A percentile compares a stretch with the other conserved stretches of the same genome.
These are phyloP conservation scores for Leptographium galeiforme DNA, from an alignment of 2,329 filamentous ascomycete species.

Conservation along the genomic window DNA sequence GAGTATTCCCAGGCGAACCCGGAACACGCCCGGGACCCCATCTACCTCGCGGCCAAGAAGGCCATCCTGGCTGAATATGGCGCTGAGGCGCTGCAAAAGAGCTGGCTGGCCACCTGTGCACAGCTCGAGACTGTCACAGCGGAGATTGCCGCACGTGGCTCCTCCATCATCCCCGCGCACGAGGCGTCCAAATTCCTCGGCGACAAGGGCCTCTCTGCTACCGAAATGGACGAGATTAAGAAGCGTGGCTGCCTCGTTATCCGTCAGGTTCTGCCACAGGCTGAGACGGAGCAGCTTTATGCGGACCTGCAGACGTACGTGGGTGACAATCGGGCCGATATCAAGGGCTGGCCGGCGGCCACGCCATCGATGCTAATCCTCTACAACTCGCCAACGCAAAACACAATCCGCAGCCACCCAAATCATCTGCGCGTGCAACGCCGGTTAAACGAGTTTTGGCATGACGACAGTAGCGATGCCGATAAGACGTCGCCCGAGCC, in stretches of 20 bases:
- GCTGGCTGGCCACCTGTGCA: slow-evolving; percentile 26
- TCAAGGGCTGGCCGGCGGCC: slow-evolving; percentile 21
- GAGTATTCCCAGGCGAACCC: neutral
- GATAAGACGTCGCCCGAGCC: slow-evolving; percentile 20
- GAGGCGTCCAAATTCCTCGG: neutral
- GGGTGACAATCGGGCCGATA: neutral
- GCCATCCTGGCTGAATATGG: slow-evolving; percentile 23
- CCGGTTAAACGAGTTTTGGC: slow-evolving; percentile 24
- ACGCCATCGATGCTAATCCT: slow-evolving; percentile 25
- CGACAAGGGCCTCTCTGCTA: neutral
- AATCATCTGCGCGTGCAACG: slow-evolving; percentile 22
- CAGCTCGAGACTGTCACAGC: slow-evolving; percentile 21
- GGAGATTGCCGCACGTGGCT: slow-evolving; percentile 21
- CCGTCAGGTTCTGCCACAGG: neutral
- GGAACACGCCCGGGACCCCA: neutral
- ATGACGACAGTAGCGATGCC: slow-evolving; percentile 16
- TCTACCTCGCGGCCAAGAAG: slow-evolving; percentile 14
- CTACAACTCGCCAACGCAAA: slow-evolving; percentile 25
- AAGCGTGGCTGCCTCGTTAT: neutral
- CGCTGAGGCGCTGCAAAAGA: slow-evolving; percentile 18
- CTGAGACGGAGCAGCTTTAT: neutral
- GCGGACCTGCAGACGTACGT: neutral
- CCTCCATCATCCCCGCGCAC: slow-evolving; percentile 15
- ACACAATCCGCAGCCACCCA: slow-evolving; percentile 22
- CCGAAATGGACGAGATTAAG: slow-evolving; percentile 8